Percentiles rank a stretch among this genome's conserved stretches.
Conservation (phyloP, 2,329 filamentous ascomycete species). For the Aspergillus japonicus region DNA sequence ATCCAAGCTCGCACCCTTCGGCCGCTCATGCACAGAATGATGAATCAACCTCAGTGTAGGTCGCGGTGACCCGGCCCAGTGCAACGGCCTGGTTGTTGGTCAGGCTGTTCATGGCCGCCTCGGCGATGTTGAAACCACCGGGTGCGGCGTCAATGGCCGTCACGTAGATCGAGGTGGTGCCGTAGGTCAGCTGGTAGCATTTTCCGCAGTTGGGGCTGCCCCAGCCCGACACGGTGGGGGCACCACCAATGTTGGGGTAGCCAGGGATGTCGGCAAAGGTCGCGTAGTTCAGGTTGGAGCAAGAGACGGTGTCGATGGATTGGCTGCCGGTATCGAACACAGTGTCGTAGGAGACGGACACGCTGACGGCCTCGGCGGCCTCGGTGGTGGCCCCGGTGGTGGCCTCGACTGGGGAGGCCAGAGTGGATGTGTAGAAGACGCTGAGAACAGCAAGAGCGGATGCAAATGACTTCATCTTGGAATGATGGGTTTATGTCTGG, state of each 20-base stretch:
- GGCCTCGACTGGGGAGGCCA: slow-evolving; percentile 21
- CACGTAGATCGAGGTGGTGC: slow-evolving; percentile 46
- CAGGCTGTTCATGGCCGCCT: slow-evolving; percentile 50
- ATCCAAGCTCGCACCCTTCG: background rate
- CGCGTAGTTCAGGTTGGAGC: slow-evolving; percentile 38
- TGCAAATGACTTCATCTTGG: slow-evolving; percentile 29
- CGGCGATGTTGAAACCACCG: slow-evolving; percentile 51
- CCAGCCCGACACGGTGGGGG: slow-evolving; percentile 49
- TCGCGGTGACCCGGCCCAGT: slow-evolving; percentile 43
- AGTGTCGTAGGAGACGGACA: slow-evolving; percentile 67
- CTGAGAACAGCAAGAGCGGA: slow-evolving; percentile 21
- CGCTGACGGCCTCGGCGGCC: slow-evolving; percentile 13
- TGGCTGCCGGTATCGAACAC: slow-evolving; percentile 64
- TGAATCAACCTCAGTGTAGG: slow-evolving; percentile 25
- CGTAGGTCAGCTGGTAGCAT: slow-evolving; percentile 53
- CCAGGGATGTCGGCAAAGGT: slow-evolving; percentile 47
- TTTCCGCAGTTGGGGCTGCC: slow-evolving; percentile 51
- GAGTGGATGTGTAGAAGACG: slow-evolving; percentile 25
- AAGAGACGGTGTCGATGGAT: slow-evolving; percentile 54
- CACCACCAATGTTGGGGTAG: slow-evolving; percentile 53
- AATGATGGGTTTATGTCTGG: background rate
- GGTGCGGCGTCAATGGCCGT: slow-evolving; percentile 49
- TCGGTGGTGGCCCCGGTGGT: slow-evolving; percentile 11
- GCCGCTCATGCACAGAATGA: background rate
- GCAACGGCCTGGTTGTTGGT: slow-evolving; percentile 47